Evolutionary conservation across 2,329 filamentous ascomycete genomes (phyloP).

Genomic region (Fusarium praegraminearum): DNA sequence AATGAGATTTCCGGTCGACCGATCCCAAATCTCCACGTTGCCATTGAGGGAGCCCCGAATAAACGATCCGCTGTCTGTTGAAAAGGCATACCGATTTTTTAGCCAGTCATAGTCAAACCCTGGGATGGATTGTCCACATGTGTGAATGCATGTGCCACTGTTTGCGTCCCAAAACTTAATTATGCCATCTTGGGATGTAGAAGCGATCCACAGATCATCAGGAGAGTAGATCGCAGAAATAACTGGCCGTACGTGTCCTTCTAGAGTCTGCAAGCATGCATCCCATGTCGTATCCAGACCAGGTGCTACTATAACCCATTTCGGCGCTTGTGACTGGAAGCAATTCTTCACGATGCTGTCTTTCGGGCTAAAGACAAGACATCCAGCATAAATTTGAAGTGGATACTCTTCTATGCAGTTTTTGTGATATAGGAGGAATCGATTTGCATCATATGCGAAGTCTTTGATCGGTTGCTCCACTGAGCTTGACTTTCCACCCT

Average conservation of each 20-base stretch:
- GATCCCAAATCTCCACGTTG: background rate
- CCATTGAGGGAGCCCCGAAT: fast-evolving
- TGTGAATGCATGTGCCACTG: background rate
- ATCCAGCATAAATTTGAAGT: background rate
- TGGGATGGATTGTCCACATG: no score
- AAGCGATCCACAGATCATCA: background rate
- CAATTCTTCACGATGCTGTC: background rate
- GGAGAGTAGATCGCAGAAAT: background rate
- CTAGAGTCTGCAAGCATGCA: background rate
- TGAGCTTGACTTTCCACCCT: background rate
- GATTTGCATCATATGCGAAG: background rate
- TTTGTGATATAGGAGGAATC: background rate
- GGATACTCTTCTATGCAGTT: fast-evolving
- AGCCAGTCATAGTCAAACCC: no score
- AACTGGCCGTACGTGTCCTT: no score
- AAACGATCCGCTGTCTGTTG: background rate
- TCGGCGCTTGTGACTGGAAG: background rate
- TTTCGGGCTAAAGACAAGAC: background rate
- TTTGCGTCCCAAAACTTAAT: background rate
- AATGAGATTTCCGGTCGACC: background rate
- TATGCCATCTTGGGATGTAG: background rate
- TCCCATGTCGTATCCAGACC: background rate
- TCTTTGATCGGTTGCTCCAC: fast-evolving
- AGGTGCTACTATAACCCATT: background rate
- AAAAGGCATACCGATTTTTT: background rate